Conservation (phyloP, 768 basidiomycete genomes). For the Jaapia argillacea region DNA sequence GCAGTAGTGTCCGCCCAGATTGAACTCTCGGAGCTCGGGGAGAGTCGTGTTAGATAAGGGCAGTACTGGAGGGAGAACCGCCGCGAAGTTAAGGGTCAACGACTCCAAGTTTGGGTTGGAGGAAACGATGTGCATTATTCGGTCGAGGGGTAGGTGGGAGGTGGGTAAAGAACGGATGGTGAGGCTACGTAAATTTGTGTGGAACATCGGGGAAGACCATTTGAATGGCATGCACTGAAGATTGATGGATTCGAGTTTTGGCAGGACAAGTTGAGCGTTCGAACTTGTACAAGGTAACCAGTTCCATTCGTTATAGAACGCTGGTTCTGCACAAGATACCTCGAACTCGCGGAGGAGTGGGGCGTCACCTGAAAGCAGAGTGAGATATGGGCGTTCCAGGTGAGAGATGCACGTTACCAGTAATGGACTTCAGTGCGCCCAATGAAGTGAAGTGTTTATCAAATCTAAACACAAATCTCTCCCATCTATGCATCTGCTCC, state of each 20-base stretch:
- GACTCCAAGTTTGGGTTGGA: constrained; percentile 46
- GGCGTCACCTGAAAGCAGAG: constrained; percentile 43
- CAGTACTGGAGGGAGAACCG: constrained; percentile 51
- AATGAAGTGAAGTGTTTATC: constrained; percentile 70
- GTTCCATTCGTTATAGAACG: constrained; percentile 53
- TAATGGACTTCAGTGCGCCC: constrained; percentile 62
- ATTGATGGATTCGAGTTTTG: constrained; percentile 45
- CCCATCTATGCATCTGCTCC: constrained; percentile 76
- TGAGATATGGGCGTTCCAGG: constrained; percentile 2
- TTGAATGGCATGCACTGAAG: constrained; percentile 69
- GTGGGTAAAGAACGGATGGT: constrained; percentile 59
- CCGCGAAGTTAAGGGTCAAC: constrained; percentile 52
- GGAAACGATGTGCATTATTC: constrained; percentile 54
- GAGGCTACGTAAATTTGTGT: constrained; percentile 43
- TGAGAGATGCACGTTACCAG: constrained; percentile 32
- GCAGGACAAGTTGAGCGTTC: constrained; percentile 24
- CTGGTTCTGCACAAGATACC: constrained; percentile 60
- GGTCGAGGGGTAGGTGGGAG: constrained; percentile 53
- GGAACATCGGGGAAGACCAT: constrained; percentile 68
- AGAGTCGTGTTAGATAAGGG: constrained; percentile 48
- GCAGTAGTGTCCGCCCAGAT: constrained; percentile 57
- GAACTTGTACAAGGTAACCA: constrained; percentile 55
- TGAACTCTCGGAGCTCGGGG: constrained; percentile 41
- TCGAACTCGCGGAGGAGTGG: constrained; percentile 71
- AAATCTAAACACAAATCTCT: constrained; percentile 71